Conservation (phyloP, 495 filamentous ascomycete genomes). For the Hyphodiscus hymeniophilus region DNA sequence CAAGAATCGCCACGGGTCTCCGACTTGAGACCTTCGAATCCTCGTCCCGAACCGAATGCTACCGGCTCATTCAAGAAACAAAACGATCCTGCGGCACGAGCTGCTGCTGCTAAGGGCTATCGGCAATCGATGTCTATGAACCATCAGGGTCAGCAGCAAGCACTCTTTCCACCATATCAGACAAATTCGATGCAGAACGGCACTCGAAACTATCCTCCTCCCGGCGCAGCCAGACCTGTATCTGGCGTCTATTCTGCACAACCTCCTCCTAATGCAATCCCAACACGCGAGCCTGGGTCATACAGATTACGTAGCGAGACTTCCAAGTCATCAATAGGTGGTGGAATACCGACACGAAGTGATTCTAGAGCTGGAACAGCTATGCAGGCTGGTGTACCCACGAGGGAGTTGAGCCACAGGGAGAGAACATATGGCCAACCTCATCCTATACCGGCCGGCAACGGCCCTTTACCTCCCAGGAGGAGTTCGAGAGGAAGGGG, state of each 20-base stretch:
- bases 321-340: conserved; percentile 53
- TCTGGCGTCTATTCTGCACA: conserved; percentile 43
- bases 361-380: conserved; percentile 54
- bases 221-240: conserved; percentile 38
- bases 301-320: conserved; percentile 56
- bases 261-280: conserved; percentile 28
- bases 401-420: conserved; percentile 62
- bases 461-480: conserved; percentile 53
- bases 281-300: conserved; percentile 38
- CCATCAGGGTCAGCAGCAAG: conserved; percentile 40
- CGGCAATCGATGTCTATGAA: conserved; percentile 31
- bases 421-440: conserved; percentile 57
- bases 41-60: conserved; percentile 7
- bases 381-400: conserved; percentile 54
- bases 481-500: conserved; percentile 56
- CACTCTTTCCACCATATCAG: conserved; percentile 33
- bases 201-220: conserved; percentile 16
- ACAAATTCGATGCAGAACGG: conserved; percentile 24
- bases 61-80: conserved; percentile 10
- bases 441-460: conserved; percentile 43
- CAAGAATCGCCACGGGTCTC: conserved; percentile 12
- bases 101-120: conserved; percentile 22
- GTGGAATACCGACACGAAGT: conserved; percentile 45
- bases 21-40: conserved; percentile 7
- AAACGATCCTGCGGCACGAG: conserved; percentile 13